These are phyloP conservation scores for Aureobasidium sp. DNA, from an alignment of 2,329 filamentous ascomycete genomes.

Conservation along the genomic window DNA sequence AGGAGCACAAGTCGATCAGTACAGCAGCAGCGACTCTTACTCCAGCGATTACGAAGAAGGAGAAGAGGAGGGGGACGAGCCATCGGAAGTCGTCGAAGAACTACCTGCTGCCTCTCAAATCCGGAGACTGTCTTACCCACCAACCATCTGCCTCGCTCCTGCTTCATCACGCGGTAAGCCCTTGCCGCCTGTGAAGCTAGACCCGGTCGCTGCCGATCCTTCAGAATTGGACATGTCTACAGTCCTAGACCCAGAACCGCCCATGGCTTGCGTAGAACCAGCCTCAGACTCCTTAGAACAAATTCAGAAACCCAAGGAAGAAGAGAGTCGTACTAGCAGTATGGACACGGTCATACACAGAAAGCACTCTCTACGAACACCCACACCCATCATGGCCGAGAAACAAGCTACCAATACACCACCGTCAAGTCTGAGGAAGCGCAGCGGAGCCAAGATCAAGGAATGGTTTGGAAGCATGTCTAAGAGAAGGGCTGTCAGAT, in stretches of 20 bases:
- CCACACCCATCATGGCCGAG: neutral
- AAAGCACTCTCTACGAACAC: neutral
- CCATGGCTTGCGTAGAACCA: neutral
- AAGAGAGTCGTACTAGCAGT: neutral
- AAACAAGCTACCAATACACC: constrained; percentile 11
- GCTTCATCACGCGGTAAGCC: constrained; percentile 5
- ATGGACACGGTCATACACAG: neutral
- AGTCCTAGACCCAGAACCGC: neutral
- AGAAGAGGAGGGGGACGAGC: too few relatives aligned
- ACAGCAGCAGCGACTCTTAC: neutral
- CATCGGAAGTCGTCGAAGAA: neutral
- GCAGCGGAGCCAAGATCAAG: constrained; percentile 30
- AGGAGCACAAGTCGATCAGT: neutral
- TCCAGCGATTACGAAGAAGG: neutral
- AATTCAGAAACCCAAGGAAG: neutral
- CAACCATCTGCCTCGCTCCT: neutral
- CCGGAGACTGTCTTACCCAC: constrained; percentile 14
- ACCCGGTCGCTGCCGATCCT: neutral
- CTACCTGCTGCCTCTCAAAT: neutral
- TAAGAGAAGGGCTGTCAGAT: constrained; percentile 11
- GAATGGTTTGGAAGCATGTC: constrained; percentile 9
- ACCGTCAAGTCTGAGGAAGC: constrained; percentile 47
- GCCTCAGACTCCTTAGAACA: neutral
- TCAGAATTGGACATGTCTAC: neutral
- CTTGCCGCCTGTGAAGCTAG: constrained; percentile 1